phyloP scores from a whole-genome alignment of 768 basidiomycete genomes.

The Peribolospora baueri region DNA sequence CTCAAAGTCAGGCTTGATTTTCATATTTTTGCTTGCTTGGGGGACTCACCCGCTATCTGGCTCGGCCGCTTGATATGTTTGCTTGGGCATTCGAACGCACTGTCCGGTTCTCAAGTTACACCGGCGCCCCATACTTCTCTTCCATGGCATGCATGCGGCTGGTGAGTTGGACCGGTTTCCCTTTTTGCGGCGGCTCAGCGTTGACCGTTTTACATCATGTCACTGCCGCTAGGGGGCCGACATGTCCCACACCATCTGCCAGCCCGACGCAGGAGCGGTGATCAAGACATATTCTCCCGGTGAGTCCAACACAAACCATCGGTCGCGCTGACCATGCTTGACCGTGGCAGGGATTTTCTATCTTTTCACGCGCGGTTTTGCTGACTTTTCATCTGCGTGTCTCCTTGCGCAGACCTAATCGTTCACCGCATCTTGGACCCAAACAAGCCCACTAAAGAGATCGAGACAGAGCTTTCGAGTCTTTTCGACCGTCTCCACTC shows the following conservation, averaged over 20 bases:
- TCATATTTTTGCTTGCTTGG: neutral
- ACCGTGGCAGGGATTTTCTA: neutral
- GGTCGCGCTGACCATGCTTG: neutral
- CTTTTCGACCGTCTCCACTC: slow-evolving; percentile 71
- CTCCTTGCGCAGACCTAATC: slow-evolving; percentile 40
- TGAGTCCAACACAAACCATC: neutral
- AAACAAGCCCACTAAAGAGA: slow-evolving; percentile 11
- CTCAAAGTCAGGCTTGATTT: neutral
- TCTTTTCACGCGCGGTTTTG: neutral
- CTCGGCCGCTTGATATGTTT: neutral
- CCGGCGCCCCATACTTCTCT: slow-evolving; percentile 90
- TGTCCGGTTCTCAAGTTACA: slow-evolving; percentile 37
- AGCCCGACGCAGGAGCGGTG: slow-evolving; percentile 65
- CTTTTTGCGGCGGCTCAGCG: neutral
- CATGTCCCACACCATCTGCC: slow-evolving; percentile 89
- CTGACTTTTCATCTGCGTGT: too few relatives aligned
- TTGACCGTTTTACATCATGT: neutral
- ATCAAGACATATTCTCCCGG: slow-evolving; percentile 87
- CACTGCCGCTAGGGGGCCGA: slow-evolving; percentile 32
- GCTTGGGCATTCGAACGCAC: neutral
- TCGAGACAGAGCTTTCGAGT: slow-evolving; percentile 23
- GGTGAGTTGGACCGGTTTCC: slow-evolving; percentile 21
- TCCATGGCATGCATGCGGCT: slow-evolving; percentile 71
- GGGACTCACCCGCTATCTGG: neutral
- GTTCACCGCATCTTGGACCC: slow-evolving; percentile 70